phyloP scores from a whole-genome alignment of 2,329 filamentous ascomycete species.

The Pestalotiopsis sp. region DNA sequence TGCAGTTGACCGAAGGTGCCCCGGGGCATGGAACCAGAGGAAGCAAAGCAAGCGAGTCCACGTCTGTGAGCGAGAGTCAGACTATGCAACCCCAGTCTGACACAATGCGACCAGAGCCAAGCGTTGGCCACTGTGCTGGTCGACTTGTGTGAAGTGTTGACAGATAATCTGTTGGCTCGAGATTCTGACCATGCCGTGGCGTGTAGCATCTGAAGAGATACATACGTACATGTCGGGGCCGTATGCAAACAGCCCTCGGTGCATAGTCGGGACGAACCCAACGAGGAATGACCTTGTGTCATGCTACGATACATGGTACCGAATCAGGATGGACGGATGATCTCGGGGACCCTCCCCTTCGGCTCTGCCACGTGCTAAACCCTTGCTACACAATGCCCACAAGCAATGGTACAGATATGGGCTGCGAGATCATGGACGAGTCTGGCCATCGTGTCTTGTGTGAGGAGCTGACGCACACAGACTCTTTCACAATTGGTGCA shows the following conservation, averaged over 20 bases:
- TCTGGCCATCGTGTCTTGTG: not conserved
- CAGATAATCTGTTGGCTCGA: not conserved
- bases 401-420: not conserved
- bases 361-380: constrained; percentile 5
- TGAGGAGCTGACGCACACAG: not conserved
- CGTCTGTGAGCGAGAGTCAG: not conserved
- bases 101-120: not conserved
- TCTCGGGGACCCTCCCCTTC: not conserved
- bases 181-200: not conserved
- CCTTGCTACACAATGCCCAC: not conserved
- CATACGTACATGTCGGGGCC: not conserved
- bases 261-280: not conserved
- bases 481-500: not conserved
- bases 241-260: not conserved
- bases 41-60: not conserved
- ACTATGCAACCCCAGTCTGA: not conserved
- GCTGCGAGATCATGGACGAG: not conserved
- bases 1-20: constrained; percentile 10
- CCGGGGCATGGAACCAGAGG: not conserved
- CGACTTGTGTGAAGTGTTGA: not conserved
- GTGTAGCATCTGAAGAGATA: not conserved
- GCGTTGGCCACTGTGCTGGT: not conserved
- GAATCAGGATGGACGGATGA: not conserved
- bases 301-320: not conserved
- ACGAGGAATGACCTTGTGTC: not conserved